These are phyloP conservation scores for Pichia sp. DNA, from an alignment of 1,139 yeast genomes.

Conservation along the genomic window DNA sequence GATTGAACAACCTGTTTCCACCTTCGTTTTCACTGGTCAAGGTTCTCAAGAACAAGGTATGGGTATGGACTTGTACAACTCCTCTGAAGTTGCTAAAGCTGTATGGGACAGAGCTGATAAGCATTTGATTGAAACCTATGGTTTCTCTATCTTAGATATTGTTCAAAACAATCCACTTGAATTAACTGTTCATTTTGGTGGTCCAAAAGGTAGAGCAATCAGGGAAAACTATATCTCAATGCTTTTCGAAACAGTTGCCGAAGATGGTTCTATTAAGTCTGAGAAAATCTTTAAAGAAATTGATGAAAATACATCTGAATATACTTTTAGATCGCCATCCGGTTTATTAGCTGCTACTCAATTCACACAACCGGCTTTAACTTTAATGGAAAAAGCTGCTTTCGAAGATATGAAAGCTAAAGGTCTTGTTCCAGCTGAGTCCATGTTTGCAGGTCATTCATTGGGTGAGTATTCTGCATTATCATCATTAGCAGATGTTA, in stretches of 20 bases:
- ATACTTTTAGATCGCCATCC: conserved; percentile 85
- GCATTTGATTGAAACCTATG: conserved; percentile 89
- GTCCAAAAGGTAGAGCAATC: conserved; percentile 92
- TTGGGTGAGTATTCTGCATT: conserved; percentile 98
- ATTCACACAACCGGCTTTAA: conserved; percentile 98
- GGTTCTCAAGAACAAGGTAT: conserved; percentile 99
- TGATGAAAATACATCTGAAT: conserved; percentile 71
- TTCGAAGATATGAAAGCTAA: conserved; percentile 94
- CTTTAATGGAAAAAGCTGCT: conserved; percentile 98
- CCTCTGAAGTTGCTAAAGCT: conserved; percentile 84
- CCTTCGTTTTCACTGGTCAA: conserved; percentile 98
- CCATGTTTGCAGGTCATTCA: conserved; percentile 98
- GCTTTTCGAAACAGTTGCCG: conserved; percentile 95
- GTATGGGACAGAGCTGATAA: conserved; percentile 98
- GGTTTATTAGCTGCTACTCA: conserved; percentile 97
- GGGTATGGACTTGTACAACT: conserved; percentile 98
- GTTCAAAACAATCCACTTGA: conserved; percentile 95
- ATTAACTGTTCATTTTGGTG: conserved; percentile 93
- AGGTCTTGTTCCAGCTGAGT: conserved; percentile 90
- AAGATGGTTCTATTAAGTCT: conserved; percentile 73
- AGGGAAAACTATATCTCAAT: conserved; percentile 91
- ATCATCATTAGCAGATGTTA: conserved; percentile 94
- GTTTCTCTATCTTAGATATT: conserved; percentile 93
- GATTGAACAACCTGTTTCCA: conserved; percentile 94
- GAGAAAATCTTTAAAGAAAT: conserved; percentile 95